A percentile compares a stretch with the other conserved stretches of the same genome.
Evolutionary conservation across 179 eudicot species (phyloP).

Genomic region (Monotropa hypopitys): DNA sequence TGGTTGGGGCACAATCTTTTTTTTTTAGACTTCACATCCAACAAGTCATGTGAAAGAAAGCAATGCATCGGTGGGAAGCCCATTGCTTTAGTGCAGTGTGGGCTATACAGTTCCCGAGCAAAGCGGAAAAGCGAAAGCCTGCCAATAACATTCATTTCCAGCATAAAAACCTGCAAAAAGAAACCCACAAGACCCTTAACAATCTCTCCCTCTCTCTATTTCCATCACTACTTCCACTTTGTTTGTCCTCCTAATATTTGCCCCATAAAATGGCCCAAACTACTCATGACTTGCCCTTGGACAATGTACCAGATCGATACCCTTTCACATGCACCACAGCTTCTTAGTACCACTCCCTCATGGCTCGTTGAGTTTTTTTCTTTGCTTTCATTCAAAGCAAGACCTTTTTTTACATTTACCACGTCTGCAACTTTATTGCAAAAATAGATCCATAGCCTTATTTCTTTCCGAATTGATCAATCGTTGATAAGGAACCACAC

Average conservation of each 20-base stretch:
- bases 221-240: not conserved
- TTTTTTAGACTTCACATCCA: no score
- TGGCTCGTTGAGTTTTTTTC: conserved; percentile 6
- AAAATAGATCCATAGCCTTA: not conserved
- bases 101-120: conserved; percentile 25
- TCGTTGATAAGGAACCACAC: not conserved
- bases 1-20: no score
- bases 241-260: no score
- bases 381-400: conserved; percentile 10
- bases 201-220: not conserved
- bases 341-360: conserved; percentile 7
- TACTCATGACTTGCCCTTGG: not conserved
- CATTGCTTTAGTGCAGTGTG: conserved; percentile 15
- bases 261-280: not conserved
- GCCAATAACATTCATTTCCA: not conserved
- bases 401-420: conserved; percentile 1
- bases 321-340: conserved; percentile 8
- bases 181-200: conserved; percentile 1
- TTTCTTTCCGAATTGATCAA: not conserved
- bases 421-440: conserved; percentile 5
- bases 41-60: conserved; percentile 12
- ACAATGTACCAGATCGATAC: not conserved
- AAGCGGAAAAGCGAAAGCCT: conserved; percentile 8
- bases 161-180: conserved; percentile 6
- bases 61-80: conserved; percentile 9